Conservation (phyloP, 148 eudicot species). For the Vaccinium vitisidaea region DNA sequence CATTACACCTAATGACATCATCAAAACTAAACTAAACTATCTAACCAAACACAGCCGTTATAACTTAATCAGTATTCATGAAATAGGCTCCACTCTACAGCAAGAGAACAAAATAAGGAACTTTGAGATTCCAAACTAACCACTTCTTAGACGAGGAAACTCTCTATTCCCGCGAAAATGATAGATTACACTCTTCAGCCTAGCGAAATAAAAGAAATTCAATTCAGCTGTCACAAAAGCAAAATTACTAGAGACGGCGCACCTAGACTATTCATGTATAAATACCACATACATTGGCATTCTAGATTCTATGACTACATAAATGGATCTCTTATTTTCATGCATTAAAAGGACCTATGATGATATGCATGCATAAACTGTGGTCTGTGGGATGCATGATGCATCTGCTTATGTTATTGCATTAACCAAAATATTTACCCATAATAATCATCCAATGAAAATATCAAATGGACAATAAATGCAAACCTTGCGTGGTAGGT, state of each 20-base stretch:
- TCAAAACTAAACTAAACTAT: too few relatives aligned
- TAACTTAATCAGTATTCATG: slow-evolving; percentile 13
- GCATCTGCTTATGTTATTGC: too few relatives aligned
- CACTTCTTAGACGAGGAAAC: slow-evolving; percentile 86
- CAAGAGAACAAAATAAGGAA: not conserved
- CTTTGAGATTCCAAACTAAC: slow-evolving; percentile 37
- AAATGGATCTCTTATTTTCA: too few relatives aligned
- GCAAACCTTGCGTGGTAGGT: too few relatives aligned
- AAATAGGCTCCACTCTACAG: slow-evolving; percentile 14
- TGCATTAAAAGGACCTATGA: too few relatives aligned
- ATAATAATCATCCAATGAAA: too few relatives aligned
- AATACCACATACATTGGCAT: not conserved
- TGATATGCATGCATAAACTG: too few relatives aligned
- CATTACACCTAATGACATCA: too few relatives aligned
- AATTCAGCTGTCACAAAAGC: not conserved
- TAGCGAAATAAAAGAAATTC: slow-evolving; percentile 20
- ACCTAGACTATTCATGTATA: not conserved
- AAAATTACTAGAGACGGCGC: not conserved
- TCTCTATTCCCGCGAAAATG: slow-evolving; percentile 71
- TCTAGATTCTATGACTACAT: not conserved
- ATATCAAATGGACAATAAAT: too few relatives aligned
- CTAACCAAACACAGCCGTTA: too few relatives aligned
- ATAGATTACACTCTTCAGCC: slow-evolving; percentile 85
- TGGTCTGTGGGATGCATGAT: too few relatives aligned
- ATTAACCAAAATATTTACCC: too few relatives aligned